These are phyloP conservation scores for Pichia cactophila DNA, from an alignment of 1,139 yeast species.

Conservation along the genomic window DNA sequence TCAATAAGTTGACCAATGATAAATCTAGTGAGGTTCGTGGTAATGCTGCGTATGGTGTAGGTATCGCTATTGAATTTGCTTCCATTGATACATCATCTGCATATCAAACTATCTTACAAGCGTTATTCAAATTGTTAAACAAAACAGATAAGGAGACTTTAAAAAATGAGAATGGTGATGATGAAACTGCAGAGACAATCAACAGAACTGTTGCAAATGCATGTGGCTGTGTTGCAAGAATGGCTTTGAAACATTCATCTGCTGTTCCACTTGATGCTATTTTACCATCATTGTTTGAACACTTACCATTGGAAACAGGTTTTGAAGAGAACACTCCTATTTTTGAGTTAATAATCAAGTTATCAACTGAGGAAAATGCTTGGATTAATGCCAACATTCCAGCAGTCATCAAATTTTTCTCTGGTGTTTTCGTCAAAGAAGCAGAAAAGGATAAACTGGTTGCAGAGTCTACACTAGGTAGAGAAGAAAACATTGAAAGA, in stretches of 20 bases:
- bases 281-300: conserved; percentile 65
- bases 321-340: conserved; percentile 91
- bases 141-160: conserved; percentile 68
- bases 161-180: conserved; percentile 49
- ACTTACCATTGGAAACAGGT: conserved; percentile 82
- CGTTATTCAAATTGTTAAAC: conserved; percentile 69
- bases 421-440: conserved; percentile 66
- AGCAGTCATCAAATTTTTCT: conserved; percentile 59
- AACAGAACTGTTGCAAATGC: conserved; percentile 89
- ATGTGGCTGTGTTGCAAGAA: conserved; percentile 93
- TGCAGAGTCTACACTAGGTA: conserved; percentile 68
- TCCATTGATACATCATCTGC: conserved; percentile 51
- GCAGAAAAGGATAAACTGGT: conserved; percentile 62
- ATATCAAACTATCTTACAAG: conserved; percentile 64
- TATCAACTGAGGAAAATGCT: conserved; percentile 43
- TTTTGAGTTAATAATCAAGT: conserved; percentile 64
- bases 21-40: conserved; percentile 86
- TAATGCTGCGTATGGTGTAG: conserved; percentile 94
- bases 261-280: conserved; percentile 78
- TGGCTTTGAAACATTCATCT: conserved; percentile 66
- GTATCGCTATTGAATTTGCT: conserved; percentile 63
- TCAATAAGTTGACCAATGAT: conserved; percentile 64
- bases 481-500: conserved; percentile 73
- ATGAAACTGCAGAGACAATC: conserved; percentile 68
- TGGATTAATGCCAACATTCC: conserved; percentile 53